Conservation (phyloP, 768 basidiomycete genomes). For the Lentinula aciculospora region DNA sequence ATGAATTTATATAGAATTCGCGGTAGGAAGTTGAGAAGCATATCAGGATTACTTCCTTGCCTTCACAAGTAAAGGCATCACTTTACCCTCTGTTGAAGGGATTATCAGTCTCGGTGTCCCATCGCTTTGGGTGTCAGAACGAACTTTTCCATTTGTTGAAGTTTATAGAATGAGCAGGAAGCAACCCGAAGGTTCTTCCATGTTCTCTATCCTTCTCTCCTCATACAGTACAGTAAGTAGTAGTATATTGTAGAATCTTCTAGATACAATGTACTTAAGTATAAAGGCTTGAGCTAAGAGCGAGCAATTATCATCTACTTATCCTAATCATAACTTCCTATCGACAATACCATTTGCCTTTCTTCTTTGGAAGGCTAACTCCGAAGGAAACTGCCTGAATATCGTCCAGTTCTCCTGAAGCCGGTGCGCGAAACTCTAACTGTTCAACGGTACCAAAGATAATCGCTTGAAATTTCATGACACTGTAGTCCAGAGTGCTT, state of each 20-base stretch:
- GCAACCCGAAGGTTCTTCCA: no score
- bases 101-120: not conserved
- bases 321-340: no score
- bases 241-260: no score
- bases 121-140: not conserved
- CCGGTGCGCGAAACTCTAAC: conserved; percentile 28
- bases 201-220: no score
- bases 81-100: not conserved
- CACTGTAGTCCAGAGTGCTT: conserved; percentile 4
- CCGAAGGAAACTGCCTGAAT: not conserved
- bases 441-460: conserved; percentile 28
- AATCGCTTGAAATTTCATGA: conserved; percentile 34
- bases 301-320: no score
- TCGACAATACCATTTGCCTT: no score
- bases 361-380: not conserved
- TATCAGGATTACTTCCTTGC: not conserved
- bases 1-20: no score
- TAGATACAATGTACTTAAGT: no score
- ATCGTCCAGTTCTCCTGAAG: conserved; percentile 2
- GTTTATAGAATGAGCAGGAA: no score
- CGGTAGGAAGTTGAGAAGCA: no score
- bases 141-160: not conserved
- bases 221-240: no score
- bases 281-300: no score
- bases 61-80: not conserved